phyloP scores from a whole-genome alignment of 208 protist species.

The Crithidia thermophila region DNA sequence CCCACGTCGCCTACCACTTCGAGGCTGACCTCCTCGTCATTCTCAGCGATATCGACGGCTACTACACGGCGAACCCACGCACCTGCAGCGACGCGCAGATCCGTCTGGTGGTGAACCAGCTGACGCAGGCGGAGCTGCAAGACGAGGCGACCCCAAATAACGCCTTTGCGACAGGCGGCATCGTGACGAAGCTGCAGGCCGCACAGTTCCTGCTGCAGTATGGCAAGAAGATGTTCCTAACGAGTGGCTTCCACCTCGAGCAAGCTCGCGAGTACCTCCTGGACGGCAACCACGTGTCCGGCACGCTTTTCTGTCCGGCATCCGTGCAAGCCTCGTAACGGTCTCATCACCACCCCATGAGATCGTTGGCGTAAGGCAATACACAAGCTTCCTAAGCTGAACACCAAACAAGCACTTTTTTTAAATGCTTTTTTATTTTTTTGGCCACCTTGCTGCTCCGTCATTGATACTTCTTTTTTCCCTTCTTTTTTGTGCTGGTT shows the following conservation, averaged over 20 bases:
- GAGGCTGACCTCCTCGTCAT: slow-evolving; percentile 73
- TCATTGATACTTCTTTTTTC: no score
- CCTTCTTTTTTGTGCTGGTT: no score
- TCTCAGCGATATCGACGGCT: slow-evolving; percentile 90
- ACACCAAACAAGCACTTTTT: no score
- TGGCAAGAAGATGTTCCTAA: slow-evolving; percentile 32
- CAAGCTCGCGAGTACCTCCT: slow-evolving; percentile 28
- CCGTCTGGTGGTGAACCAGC: slow-evolving; percentile 23
- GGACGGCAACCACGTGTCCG: slow-evolving; percentile 13
- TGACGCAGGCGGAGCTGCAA: slow-evolving; percentile 20
- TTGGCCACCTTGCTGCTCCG: no score
- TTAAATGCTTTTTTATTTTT: no score
- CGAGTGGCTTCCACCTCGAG: slow-evolving; percentile 33
- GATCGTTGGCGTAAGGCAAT: no score
- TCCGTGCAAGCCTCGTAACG: neutral
- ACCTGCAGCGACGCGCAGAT: slow-evolving; percentile 33
- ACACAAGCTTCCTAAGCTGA: no score
- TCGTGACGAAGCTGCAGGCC: slow-evolving; percentile 49
- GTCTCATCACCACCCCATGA: no score
- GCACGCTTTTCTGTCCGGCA: slow-evolving; percentile 29
- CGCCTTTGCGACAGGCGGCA: slow-evolving; percentile 36
- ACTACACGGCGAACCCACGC: slow-evolving; percentile 59
- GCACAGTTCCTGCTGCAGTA: slow-evolving; percentile 34
- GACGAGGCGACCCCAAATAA: slow-evolving; percentile 36
- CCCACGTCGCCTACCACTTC: slow-evolving; percentile 63